Percentiles rank a stretch among this genome's conserved stretches.
Evolutionary conservation across 2,329 filamentous ascomycete species (phyloP).

Genomic region (Aureobasidium namibiae): DNA sequence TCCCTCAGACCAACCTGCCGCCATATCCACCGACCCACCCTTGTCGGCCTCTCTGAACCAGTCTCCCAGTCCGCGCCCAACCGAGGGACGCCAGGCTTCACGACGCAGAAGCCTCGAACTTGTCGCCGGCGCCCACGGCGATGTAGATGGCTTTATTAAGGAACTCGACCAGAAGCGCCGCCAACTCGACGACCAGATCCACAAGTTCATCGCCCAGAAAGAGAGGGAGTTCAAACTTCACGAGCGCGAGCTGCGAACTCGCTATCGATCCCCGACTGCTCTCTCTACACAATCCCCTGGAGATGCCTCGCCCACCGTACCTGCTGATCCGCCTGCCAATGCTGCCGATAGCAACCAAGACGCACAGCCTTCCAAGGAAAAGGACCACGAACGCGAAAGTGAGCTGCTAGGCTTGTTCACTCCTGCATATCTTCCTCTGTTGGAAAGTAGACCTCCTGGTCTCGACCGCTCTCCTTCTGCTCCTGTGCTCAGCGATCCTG

Average conservation of each 20-base stretch:
- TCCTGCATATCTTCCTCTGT: conserved; percentile 26
- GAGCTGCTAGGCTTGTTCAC: conserved; percentile 30
- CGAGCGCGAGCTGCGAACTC: conserved; percentile 25
- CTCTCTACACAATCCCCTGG: not conserved
- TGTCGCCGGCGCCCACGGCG: conserved; percentile 16
- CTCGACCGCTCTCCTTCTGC: conserved; percentile 22
- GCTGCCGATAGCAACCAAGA: not conserved
- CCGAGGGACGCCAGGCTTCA: conserved; percentile 13
- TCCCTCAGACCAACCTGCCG: not conserved
- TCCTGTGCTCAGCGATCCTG: conserved; percentile 14
- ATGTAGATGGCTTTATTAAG: conserved; percentile 19
- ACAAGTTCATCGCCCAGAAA: conserved; percentile 30
- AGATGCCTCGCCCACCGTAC: not conserved
- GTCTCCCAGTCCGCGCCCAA: not conserved
- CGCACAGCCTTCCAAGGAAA: not conserved
- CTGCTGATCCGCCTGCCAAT: not conserved
- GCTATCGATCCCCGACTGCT: conserved; percentile 8
- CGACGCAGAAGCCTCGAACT: conserved; percentile 15
- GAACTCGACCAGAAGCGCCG: conserved; percentile 28
- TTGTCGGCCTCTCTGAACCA: not conserved
- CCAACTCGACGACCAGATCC: conserved; percentile 30
- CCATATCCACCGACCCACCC: too few relatives aligned
- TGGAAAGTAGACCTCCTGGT: conserved; percentile 20
- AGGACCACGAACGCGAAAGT: conserved; percentile 21
- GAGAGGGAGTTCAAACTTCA: conserved; percentile 29